Percentiles rank a stretch among this genome's conserved stretches.
Conservation (phyloP, 202 grass and related monocot genomes). For the Panicum hallii region DNA sequence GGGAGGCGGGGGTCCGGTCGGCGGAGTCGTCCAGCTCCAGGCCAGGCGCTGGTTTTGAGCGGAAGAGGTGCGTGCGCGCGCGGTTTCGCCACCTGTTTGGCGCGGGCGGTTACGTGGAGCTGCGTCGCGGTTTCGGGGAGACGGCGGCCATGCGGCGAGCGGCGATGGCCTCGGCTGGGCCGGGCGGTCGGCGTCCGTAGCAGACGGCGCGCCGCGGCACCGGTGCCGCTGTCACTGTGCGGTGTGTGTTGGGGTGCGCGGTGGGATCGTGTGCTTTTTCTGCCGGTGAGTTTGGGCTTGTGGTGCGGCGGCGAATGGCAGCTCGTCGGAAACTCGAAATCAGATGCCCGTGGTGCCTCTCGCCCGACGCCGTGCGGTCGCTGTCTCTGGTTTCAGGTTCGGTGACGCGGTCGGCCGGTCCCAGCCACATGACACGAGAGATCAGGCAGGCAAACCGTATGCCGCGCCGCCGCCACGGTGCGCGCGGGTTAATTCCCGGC, state of each 20-base stretch:
- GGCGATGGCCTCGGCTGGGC: no score
- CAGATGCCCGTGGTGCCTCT: neutral
- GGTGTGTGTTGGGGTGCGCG: no score
- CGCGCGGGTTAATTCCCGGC: conserved; percentile 13
- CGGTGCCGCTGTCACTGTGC: no score
- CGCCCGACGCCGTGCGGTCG: neutral
- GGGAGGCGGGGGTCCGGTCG: neutral
- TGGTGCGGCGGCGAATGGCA: neutral
- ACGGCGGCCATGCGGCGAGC: neutral
- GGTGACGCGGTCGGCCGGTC: neutral
- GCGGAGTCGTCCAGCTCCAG: neutral
- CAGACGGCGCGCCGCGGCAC: no score
- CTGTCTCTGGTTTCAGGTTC: neutral
- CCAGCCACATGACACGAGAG: neutral
- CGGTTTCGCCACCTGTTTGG: conserved; percentile 26
- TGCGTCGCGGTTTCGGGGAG: conserved; percentile 10
- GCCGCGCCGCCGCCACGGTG: conserved; percentile 10
- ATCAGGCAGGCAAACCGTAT: neutral
- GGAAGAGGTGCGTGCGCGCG: neutral
- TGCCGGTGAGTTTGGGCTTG: no score
- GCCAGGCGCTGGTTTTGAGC: neutral
- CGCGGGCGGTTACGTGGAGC: neutral
- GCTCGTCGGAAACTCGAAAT: neutral
- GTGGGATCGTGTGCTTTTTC: neutral
- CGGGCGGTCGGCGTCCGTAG: neutral